Base-by-base conservation (phyloP, 345 rosid genomes). In the Lepidium sativum region DNA sequence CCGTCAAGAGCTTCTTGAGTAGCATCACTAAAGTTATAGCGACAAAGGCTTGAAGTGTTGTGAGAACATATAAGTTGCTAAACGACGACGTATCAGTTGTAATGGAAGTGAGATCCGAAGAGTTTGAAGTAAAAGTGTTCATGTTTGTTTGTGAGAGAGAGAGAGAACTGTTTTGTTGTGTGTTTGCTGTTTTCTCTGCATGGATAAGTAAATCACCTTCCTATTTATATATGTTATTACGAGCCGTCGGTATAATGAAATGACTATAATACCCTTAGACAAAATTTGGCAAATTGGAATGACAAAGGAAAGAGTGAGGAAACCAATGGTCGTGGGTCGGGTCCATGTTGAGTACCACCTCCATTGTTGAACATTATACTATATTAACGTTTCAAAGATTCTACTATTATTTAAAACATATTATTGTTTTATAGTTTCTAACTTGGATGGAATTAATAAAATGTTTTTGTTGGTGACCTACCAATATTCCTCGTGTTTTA, bases 401-500 rank as follows among this genome's bases (percentile, higher is more conserved):
- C 12, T 33, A 15, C 21, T 20, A 20, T 27, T 60, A 32, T 50
- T 41, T 17, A 27, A 57, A 5, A 10, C 3, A 51, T 53, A 40
- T 25, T 12, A 31, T 20, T 45, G 3, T 16, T 53, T 61, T 4
- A 2, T 37, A 17, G 11, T 21, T 29, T 54, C 23, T 17, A 6
- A 0, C n/a, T 3, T 39, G n/a, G 29, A 63, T 11, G 43, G 44
- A 29, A 11, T 18, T 37, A n/a, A 27, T 54, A 1, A 20, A 29
- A 39, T 63, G 27, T 32, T 43, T 72, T 72, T 72, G 45, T 72
- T 72, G 77, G 77, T 72, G 44, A 44, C 77, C 72, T 66, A 67
- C 71, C 77, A 72, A 72, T 29, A 44, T 14, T 65, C 76, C 71
- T 58, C 76, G 76, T 72, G 67, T 72, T 27, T 65, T 65, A 56